Evolutionary conservation across 2,329 filamentous ascomycete species (phyloP).

Genomic region (Triangularia setosa): DNA sequence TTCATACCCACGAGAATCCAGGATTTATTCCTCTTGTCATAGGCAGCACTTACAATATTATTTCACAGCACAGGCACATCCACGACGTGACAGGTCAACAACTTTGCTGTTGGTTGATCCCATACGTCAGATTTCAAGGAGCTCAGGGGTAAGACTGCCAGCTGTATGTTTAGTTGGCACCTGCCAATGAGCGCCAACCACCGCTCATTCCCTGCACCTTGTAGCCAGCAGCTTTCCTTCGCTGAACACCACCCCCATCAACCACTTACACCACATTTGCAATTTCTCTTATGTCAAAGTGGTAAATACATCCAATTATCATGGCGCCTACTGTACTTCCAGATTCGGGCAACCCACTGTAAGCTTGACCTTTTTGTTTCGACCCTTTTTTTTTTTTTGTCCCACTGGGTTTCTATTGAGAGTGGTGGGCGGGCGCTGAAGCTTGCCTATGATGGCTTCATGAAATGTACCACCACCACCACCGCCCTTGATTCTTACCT

Average conservation of each 20-base stretch:
- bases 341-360: slow-evolving; percentile 29
- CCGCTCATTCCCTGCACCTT: background rate
- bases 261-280: background rate
- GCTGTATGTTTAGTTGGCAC: background rate
- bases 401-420: background rate
- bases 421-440: background rate
- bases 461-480: background rate
- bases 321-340: slow-evolving; percentile 29
- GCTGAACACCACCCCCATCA: background rate
- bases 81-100: background rate
- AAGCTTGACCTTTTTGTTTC: slow-evolving; percentile 11
- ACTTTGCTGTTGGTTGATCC: background rate
- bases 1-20: no score
- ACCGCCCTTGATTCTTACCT: background rate
- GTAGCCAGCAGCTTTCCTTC: background rate
- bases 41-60: no score
- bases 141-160: background rate
- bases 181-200: slow-evolving; percentile 2
- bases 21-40: no score
- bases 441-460: background rate
- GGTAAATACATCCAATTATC: background rate
- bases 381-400: no score
- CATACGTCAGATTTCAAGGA: background rate
- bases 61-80: no score
- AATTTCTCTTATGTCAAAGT: background rate